Conservation (phyloP, 2,329 filamentous ascomycete species). For the Penicillium sp. region DNA sequence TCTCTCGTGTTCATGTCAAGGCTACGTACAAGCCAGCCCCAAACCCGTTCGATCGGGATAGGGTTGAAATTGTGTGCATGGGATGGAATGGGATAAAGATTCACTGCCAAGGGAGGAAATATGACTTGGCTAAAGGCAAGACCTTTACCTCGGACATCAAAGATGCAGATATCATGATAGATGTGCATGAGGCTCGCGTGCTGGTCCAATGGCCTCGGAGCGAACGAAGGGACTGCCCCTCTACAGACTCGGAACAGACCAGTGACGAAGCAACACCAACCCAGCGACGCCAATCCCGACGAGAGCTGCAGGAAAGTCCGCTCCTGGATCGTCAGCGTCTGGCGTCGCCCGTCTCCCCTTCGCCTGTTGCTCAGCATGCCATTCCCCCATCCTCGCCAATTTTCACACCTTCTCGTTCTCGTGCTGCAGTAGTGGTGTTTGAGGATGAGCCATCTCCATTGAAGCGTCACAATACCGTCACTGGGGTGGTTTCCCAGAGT, state of each 20-base stretch:
- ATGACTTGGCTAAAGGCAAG: constrained; percentile 83
- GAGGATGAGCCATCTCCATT: constrained; percentile 66
- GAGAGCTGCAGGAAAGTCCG: constrained; percentile 40
- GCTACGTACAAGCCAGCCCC: constrained; percentile 74
- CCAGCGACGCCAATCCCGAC: constrained; percentile 30
- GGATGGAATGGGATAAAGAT: constrained; percentile 96
- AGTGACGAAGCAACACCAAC: constrained; percentile 60
- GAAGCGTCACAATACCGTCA: constrained; percentile 33
- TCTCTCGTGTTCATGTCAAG: constrained; percentile 90
- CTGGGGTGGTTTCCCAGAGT: constrained; percentile 30
- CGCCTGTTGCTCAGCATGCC: constrained; percentile 52
- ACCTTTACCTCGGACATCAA: constrained; percentile 87
- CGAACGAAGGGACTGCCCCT: constrained; percentile 53
- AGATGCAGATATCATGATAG: constrained; percentile 85
- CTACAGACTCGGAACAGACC: constrained; percentile 63
- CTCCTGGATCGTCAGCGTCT: constrained; percentile 62
- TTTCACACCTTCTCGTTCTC: constrained; percentile 45
- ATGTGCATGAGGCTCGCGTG: constrained; percentile 89
- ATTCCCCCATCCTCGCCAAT: constrained; percentile 44
- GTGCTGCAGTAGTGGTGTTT: constrained; percentile 60
- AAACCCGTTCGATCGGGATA: constrained; percentile 66
- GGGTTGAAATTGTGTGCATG: constrained; percentile 83
- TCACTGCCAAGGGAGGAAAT: constrained; percentile 83
- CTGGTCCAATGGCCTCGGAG: constrained; percentile 79
- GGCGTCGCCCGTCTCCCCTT: constrained; percentile 74